phyloP scores from a whole-genome alignment of 768 basidiomycete genomes.

The Sporobolomyces roseus region DNA sequence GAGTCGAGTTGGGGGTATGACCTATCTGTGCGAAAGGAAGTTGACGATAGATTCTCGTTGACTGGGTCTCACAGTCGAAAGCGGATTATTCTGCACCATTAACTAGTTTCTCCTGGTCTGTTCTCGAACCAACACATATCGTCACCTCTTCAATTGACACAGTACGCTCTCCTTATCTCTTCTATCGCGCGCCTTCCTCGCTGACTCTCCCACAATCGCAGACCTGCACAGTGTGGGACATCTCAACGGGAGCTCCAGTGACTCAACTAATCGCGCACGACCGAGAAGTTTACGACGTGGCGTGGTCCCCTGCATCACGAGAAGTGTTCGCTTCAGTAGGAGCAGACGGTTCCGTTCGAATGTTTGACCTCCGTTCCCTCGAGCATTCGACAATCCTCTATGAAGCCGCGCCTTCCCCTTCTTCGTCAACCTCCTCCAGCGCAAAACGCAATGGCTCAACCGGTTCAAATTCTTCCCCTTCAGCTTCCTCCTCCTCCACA shows the following conservation, averaged over 20 bases:
- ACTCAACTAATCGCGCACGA: conserved; percentile 92
- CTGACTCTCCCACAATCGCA: neutral
- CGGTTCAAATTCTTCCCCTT: conserved; percentile 72
- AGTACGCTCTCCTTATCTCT: conserved; percentile 3
- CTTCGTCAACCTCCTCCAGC: conserved; percentile 15
- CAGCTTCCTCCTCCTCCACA: conserved; percentile 91
- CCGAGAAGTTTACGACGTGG: conserved; percentile 92
- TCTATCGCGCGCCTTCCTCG: too few species aligned
- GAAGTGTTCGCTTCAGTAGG: conserved; percentile 98
- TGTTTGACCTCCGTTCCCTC: conserved; percentile 90
- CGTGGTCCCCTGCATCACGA: conserved; percentile 86
- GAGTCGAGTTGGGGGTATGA: too few species aligned
- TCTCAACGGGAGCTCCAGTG: conserved; percentile 84
- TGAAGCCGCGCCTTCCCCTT: conserved; percentile 54
- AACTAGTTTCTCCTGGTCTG: conserved; percentile 97
- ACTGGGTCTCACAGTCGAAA: conserved; percentile 64
- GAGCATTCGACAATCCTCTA: conserved; percentile 99
- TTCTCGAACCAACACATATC: conserved; percentile 79
- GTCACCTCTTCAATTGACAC: conserved; percentile 99
- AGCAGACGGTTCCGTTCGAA: conserved; percentile 90
- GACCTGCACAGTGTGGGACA: conserved; percentile 96
- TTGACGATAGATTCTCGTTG: too few species aligned
- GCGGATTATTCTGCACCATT: conserved; percentile 86
- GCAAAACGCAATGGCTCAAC: conserved; percentile 32
- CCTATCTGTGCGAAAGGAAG: too few species aligned